Evolutionary conservation across 306 rosid species (phyloP).

Genomic region (Arachis stenosperma): DNA sequence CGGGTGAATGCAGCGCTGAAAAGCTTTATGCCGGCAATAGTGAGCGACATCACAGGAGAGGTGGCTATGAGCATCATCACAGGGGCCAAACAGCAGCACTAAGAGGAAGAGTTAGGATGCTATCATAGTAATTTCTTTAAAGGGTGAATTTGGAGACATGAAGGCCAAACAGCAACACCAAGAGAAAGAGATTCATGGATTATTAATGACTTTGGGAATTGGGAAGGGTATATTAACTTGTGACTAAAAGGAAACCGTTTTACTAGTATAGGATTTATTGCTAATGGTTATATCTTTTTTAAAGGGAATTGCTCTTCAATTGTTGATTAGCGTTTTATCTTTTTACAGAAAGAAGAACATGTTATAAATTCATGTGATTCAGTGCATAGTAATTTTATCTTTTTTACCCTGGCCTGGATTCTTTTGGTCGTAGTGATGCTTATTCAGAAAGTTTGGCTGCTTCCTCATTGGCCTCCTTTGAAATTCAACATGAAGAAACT

Average conservation of each 20-base stretch:
- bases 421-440: constrained; percentile 63
- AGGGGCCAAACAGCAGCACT: too few relatives aligned
- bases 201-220: background rate
- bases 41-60: too few relatives aligned
- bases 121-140: too few relatives aligned
- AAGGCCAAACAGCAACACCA: too few relatives aligned
- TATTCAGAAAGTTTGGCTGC: constrained; percentile 57
- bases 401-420: constrained; percentile 77
- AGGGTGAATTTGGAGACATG: too few relatives aligned
- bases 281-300: background rate
- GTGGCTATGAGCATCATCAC: too few relatives aligned
- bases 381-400: constrained; percentile 44
- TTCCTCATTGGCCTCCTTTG: constrained; percentile 64
- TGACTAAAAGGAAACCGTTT: constrained; percentile 15
- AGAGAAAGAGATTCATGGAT: too few relatives aligned
- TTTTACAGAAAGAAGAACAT: constrained; percentile 70
- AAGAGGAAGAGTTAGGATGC: too few relatives aligned
- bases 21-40: too few relatives aligned
- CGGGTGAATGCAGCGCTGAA: too few relatives aligned
- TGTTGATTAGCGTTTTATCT: constrained; percentile 34
- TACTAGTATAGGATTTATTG: background rate
- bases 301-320: constrained; percentile 19
- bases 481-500: constrained; percentile 60
- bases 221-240: background rate
- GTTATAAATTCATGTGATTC: constrained; percentile 43